phyloP scores from a whole-genome alignment of 176 grass and related monocot species.

The Poa pratensis region DNA sequence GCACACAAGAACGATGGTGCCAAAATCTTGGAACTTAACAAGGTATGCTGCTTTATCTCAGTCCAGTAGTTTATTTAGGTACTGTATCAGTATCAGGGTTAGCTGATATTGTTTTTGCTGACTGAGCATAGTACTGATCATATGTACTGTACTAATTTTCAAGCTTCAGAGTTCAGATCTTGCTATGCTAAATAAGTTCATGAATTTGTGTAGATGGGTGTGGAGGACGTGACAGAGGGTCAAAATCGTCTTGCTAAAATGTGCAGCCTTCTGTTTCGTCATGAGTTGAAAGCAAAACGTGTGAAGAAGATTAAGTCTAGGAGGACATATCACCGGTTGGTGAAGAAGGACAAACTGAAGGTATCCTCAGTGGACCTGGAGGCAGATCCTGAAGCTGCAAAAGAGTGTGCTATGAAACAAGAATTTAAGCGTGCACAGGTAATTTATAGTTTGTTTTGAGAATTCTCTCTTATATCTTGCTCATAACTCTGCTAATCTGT shows the following conservation, averaged over 20 bases:
- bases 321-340: slow-evolving; percentile 82
- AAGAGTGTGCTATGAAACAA: slow-evolving; percentile 69
- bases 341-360: slow-evolving; percentile 68
- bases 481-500: neutral
- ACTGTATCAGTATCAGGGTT: neutral
- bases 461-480: neutral
- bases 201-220: slow-evolving; percentile 62
- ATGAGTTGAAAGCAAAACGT: slow-evolving; percentile 84
- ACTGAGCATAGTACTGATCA: neutral
- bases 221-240: slow-evolving; percentile 52
- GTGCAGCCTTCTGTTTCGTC: slow-evolving; percentile 83
- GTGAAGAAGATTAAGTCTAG: slow-evolving; percentile 96
- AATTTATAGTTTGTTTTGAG: neutral
- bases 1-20: slow-evolving; percentile 84
- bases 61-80: neutral
- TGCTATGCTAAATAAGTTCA: slow-evolving; percentile 22
- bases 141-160: neutral
- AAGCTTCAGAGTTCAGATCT: neutral
- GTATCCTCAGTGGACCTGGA: slow-evolving; percentile 9
- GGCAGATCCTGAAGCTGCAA: slow-evolving; percentile 66
- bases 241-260: slow-evolving; percentile 85
- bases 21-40: slow-evolving; percentile 90
- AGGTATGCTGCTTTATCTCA: slow-evolving; percentile 50
- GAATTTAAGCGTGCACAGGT: slow-evolving; percentile 88
- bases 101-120: neutral